Evolutionary conservation across 164 flowering plant genomes (phyloP).

Genomic region (Akebia trifoliata): DNA sequence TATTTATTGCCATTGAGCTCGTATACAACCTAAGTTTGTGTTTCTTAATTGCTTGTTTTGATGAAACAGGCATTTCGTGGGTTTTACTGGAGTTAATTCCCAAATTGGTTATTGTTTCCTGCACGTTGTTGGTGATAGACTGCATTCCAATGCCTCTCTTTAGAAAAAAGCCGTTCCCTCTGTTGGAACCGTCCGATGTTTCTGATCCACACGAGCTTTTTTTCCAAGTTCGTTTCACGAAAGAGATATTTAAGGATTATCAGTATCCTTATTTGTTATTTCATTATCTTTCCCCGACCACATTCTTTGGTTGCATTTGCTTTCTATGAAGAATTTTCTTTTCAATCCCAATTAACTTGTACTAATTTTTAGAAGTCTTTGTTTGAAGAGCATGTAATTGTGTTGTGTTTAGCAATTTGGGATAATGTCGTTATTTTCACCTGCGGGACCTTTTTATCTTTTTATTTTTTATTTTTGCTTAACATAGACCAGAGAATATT

Average conservation of each 20-base stretch:
- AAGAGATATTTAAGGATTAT: slow-evolving; percentile 81
- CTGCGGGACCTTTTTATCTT: too few relatives aligned
- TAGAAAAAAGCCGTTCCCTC: slow-evolving; percentile 59
- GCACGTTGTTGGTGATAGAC: slow-evolving; percentile 7
- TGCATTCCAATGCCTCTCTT: slow-evolving; percentile 59
- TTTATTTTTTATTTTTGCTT: too few relatives aligned
- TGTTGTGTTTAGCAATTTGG: too few relatives aligned
- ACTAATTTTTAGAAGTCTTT: too few relatives aligned
- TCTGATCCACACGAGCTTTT: slow-evolving; percentile 65
- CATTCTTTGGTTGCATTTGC: too few relatives aligned
- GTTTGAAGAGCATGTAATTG: too few relatives aligned
- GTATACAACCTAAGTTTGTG: not conserved
- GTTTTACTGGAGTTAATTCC: slow-evolving; percentile 10
- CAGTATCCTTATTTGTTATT: slow-evolving; percentile 60
- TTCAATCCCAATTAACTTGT: too few relatives aligned
- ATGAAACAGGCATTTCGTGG: not conserved
- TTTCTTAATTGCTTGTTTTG: not conserved
- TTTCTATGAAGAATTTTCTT: too few relatives aligned
- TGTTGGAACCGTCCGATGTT: slow-evolving; percentile 57
- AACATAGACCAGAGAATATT: slow-evolving; percentile 53
- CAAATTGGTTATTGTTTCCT: not conserved
- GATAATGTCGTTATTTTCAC: too few relatives aligned
- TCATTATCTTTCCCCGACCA: not conserved
- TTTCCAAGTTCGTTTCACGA: slow-evolving; percentile 88
- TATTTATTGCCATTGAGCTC: too few relatives aligned